Evolutionary conservation across 805 yeast species (phyloP).

Genomic region (Saccharomycopsis selenospora): DNA sequence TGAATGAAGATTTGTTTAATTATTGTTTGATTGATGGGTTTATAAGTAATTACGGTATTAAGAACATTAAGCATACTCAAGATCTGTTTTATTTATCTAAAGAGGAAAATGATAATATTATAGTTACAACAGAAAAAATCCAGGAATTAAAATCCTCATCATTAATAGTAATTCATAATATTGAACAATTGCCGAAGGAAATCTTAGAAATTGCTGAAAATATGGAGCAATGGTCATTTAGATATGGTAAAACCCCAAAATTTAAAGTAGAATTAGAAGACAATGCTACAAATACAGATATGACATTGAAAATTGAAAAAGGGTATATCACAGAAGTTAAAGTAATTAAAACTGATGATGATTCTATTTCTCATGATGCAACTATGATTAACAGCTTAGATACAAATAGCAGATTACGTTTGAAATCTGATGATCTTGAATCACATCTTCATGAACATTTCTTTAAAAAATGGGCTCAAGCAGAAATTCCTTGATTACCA

Average conservation of each 20-base stretch:
- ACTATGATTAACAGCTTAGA: neutral
- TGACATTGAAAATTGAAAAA: neutral
- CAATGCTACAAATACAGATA: neutral
- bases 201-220: constrained; percentile 16
- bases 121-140: neutral
- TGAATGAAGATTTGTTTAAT: constrained; percentile 12
- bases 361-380: neutral
- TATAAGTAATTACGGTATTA: constrained; percentile 6
- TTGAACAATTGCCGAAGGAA: constrained; percentile 13
- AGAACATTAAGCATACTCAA: neutral
- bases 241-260: constrained; percentile 65
- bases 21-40: constrained; percentile 14
- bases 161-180: neutral
- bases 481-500: no score
- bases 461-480: no score
- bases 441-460: no score
- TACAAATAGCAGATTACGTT: no score
- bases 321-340: neutral
- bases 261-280: constrained; percentile 34
- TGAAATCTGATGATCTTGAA: no score
- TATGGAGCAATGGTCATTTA: constrained; percentile 41
- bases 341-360: neutral
- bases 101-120: neutral
- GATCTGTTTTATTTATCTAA: neutral
- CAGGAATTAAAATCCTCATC: neutral